These are phyloP conservation scores for Glycyrrhiza uralensis DNA, from an alignment of 306 rosid genomes.

Conservation along the genomic window DNA sequence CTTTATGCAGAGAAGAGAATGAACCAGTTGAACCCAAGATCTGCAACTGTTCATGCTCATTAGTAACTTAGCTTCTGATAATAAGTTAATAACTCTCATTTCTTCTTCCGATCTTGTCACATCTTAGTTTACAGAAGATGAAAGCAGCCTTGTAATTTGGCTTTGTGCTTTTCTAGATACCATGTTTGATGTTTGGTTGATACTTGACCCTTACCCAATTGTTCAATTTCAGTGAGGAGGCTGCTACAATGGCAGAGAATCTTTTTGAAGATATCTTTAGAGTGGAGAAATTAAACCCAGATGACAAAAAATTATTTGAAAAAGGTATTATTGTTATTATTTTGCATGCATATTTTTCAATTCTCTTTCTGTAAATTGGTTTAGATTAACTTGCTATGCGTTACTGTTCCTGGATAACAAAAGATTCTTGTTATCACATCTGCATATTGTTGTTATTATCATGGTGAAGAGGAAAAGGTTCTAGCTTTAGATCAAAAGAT, in stretches of 20 bases:
- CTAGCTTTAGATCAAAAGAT: neutral
- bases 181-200: neutral
- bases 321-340: slow-evolving; percentile 44
- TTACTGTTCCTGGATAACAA: neutral
- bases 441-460: neutral
- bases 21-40: no score
- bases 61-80: no score
- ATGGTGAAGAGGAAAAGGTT: neutral
- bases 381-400: neutral
- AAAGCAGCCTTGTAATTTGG: no score
- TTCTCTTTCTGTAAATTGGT: neutral
- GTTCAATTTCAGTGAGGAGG: neutral
- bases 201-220: neutral
- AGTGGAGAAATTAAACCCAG: slow-evolving; percentile 47
- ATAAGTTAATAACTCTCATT: no score
- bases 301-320: slow-evolving; percentile 45
- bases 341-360: neutral
- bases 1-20: no score
- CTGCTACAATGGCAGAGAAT: slow-evolving; percentile 57
- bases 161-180: no score
- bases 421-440: neutral
- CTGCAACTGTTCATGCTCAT: no score
- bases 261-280: slow-evolving; percentile 86
- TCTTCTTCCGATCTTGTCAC: no score
- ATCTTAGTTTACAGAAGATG: no score